Evolutionary conservation across 2,329 filamentous ascomycete genomes (phyloP).

Genomic region (Neonectria punicea): DNA sequence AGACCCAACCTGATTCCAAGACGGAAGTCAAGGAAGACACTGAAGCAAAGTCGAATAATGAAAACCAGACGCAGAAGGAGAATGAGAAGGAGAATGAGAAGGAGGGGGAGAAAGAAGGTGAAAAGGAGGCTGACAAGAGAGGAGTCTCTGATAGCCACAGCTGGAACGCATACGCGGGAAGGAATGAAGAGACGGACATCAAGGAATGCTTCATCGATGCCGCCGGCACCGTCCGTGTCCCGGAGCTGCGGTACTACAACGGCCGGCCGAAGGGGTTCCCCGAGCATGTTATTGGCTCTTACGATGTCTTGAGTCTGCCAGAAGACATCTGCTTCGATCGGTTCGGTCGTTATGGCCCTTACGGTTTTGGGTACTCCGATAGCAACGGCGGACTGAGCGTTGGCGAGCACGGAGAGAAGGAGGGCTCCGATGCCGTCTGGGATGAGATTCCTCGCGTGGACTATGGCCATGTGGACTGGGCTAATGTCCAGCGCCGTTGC

Average conservation of each 20-base stretch:
- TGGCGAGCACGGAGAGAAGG: slow-evolving; percentile 85
- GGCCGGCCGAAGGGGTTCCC: slow-evolving; percentile 88
- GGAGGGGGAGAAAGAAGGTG: slow-evolving; percentile 4
- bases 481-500: slow-evolving; percentile 79
- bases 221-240: slow-evolving; percentile 72
- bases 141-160: slow-evolving; percentile 44
- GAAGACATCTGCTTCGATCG: slow-evolving; percentile 94
- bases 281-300: slow-evolving; percentile 85
- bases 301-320: slow-evolving; percentile 79
- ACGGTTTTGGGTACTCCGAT: slow-evolving; percentile 86
- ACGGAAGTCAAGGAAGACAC: slow-evolving; percentile 25
- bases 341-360: slow-evolving; percentile 87
- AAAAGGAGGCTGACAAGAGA: slow-evolving; percentile 27
- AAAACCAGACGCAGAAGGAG: slow-evolving; percentile 7
- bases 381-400: slow-evolving; percentile 83
- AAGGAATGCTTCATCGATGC: slow-evolving; percentile 83
- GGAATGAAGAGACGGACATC: slow-evolving; percentile 60
- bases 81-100: slow-evolving; percentile 11
- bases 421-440: slow-evolving; percentile 86
- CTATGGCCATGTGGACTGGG: slow-evolving; percentile 82
- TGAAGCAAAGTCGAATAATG: neutral
- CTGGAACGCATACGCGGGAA: slow-evolving; percentile 49
- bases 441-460: slow-evolving; percentile 76
- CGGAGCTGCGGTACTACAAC: slow-evolving; percentile 76
- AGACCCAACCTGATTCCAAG: slow-evolving; percentile 21